Evolutionary conservation across 176 grass and related monocot species (phyloP).

Genomic region (Poa pratensis): DNA sequence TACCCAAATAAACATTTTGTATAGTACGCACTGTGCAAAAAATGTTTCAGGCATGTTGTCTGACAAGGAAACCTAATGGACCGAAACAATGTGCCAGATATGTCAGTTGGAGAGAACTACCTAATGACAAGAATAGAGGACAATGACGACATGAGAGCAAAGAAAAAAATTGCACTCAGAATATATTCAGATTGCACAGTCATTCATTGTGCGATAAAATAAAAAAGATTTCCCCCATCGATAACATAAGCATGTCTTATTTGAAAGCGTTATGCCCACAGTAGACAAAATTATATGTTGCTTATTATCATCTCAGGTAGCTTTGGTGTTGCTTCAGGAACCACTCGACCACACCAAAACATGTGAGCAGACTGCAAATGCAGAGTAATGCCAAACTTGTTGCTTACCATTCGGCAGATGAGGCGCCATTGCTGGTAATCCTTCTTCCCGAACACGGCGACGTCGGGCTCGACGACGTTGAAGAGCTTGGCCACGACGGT

Average conservation of each 20-base stretch:
- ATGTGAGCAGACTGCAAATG: not conserved
- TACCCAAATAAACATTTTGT: not conserved
- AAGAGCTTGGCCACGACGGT: conserved; percentile 84
- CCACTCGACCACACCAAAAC: not conserved
- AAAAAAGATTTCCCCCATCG: not conserved
- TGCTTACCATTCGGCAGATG: conserved; percentile 82
- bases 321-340: too few species aligned
- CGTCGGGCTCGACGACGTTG: conserved; percentile 80
- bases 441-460: conserved; percentile 93
- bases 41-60: too few species aligned
- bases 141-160: too few species aligned
- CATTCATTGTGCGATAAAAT: not conserved
- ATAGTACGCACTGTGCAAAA: not conserved
- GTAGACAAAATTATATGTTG: not conserved
- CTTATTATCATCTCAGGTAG: not conserved
- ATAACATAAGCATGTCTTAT: not conserved
- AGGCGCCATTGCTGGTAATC: conserved; percentile 97
- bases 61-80: not conserved
- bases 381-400: not conserved
- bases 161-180: not conserved
- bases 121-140: not conserved
- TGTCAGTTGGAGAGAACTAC: not conserved
- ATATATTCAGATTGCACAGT: not conserved
- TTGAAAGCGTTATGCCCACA: not conserved
- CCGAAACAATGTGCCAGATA: not conserved